A percentile compares a stretch with the other conserved stretches of the same genome.
These are phyloP conservation scores for Phaeosphaeria sp. DNA, from an alignment of 2,329 filamentous ascomycete species.

Conservation along the genomic window DNA sequence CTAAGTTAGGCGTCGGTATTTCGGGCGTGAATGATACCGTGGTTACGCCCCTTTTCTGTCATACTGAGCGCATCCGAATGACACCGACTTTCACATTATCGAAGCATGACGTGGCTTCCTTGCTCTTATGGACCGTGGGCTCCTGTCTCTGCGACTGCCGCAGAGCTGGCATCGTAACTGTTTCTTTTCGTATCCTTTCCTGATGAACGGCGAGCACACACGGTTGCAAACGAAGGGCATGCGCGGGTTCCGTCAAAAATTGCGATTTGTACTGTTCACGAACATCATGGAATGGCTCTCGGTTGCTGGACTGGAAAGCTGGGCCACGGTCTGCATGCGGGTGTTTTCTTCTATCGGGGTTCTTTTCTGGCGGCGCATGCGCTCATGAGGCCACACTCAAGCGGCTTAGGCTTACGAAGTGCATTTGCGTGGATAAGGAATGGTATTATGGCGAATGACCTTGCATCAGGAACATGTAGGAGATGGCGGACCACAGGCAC, in stretches of 20 bases:
- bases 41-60: conserved; percentile 44
- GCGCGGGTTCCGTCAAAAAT: conserved; percentile 40
- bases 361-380: conserved; percentile 31
- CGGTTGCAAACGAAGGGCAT: conserved; percentile 35
- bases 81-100: conserved; percentile 44
- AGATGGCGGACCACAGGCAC: conserved; percentile 8
- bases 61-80: conserved; percentile 48
- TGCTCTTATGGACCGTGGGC: conserved; percentile 37
- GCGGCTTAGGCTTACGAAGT: conserved; percentile 8
- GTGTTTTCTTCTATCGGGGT: conserved; percentile 40
- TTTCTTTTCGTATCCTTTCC: conserved; percentile 39
- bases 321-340: conserved; percentile 43
- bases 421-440: conserved; percentile 3
- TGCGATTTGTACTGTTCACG: conserved; percentile 28
- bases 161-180: conserved; percentile 42
- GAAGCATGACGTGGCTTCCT: conserved; percentile 45
- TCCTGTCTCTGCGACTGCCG: conserved; percentile 33
- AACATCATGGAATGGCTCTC: conserved; percentile 38
- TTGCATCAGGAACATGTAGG: conserved; percentile 14
- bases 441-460: background rate
- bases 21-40: conserved; percentile 41
- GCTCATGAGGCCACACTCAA: conserved; percentile 14
- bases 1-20: conserved; percentile 45
- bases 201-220: conserved; percentile 34
- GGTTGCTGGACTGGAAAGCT: conserved; percentile 28